These are phyloP conservation scores for Nicotiana noctiflora DNA, from an alignment of 257 asterid genomes.

Conservation along the genomic window DNA sequence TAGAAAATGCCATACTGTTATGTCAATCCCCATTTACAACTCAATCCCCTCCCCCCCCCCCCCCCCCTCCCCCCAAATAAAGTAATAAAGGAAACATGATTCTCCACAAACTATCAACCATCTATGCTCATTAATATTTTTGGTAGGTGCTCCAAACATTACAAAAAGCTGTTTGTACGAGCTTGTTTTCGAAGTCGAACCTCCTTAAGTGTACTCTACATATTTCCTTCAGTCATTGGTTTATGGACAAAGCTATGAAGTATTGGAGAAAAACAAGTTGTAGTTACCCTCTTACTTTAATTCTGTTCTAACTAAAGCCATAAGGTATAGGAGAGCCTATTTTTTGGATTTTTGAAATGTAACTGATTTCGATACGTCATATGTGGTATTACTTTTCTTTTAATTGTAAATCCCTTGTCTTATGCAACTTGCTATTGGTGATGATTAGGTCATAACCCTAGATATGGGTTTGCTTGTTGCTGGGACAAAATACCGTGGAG, in stretches of 20 bases:
- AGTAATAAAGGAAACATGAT: not conserved
- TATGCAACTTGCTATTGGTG: not conserved
- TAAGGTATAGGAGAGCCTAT: not conserved
- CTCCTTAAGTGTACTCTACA: not conserved
- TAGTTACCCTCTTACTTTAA: not conserved
- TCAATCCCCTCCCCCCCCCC: too few relatives aligned
- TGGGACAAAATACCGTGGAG: constrained; percentile 36
- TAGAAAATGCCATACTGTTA: not conserved
- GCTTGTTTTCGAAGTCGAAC: not conserved
- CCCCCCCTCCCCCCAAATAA: not conserved
- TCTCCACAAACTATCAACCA: not conserved
- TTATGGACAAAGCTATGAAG: not conserved
- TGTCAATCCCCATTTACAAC: not conserved
- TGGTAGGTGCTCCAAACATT: not conserved
- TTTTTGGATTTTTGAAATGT: not conserved
- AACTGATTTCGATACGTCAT: not conserved
- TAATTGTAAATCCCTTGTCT: not conserved
- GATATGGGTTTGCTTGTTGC: constrained; percentile 38
- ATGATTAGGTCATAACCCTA: constrained; percentile 33
- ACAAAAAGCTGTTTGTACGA: not conserved
- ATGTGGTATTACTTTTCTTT: not conserved
- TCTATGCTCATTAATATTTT: not conserved
- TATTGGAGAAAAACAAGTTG: not conserved
- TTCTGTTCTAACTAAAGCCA: not conserved
- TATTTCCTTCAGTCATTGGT: not conserved